Evolutionary conservation across 331 rosid genomes (phyloP).

Genomic region (Prunus yedoensis): DNA sequence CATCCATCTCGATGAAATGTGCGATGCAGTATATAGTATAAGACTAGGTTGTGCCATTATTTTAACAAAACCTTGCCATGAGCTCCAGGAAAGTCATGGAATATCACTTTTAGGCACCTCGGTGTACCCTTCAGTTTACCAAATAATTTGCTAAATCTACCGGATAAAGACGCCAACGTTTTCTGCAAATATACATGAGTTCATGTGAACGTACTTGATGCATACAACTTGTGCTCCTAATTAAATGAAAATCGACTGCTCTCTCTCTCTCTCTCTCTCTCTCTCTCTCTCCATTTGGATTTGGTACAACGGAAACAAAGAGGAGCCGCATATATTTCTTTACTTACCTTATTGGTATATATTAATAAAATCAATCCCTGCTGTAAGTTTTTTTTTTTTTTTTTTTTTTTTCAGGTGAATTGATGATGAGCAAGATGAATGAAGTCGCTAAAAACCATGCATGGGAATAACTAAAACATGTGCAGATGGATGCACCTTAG

Average conservation of each 20-base stretch:
- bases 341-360: too few relatives aligned
- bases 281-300: background rate
- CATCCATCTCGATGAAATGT: slow-evolving; percentile 47
- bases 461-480: too few relatives aligned
- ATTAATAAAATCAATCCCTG: background rate
- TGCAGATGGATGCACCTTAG: too few relatives aligned
- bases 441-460: too few relatives aligned
- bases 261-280: background rate
- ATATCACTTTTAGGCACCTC: slow-evolving; percentile 36
- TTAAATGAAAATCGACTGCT: too few relatives aligned
- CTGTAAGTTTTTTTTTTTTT: too few relatives aligned
- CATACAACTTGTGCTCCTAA: too few relatives aligned
- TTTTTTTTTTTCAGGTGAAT: too few relatives aligned
- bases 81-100: slow-evolving; percentile 57
- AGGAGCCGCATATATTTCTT: too few relatives aligned
- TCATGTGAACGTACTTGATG: too few relatives aligned
- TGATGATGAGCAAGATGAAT: too few relatives aligned
- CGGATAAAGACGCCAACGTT: slow-evolving; percentile 40
- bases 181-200: slow-evolving; percentile 31
- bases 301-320: too few relatives aligned
- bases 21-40: slow-evolving; percentile 37
- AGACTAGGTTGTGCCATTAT: slow-evolving; percentile 30
- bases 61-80: slow-evolving; percentile 48
- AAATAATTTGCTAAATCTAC: slow-evolving; percentile 41
- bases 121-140: slow-evolving; percentile 20